Conservation (phyloP, 1,139 yeast genomes). For the Suhomyces yuchorum region DNA sequence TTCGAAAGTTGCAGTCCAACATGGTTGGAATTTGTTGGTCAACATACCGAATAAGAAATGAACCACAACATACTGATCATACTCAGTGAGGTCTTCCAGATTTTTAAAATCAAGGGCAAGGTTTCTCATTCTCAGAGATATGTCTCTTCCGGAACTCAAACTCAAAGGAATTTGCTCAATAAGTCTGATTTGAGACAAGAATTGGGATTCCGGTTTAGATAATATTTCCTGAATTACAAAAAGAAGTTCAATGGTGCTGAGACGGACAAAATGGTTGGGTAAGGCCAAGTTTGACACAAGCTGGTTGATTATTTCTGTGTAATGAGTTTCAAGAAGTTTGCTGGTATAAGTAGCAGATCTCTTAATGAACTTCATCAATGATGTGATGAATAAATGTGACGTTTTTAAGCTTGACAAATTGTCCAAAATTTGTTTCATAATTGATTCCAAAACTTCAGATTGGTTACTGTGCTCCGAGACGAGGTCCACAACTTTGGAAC, state of each 20-base stretch:
- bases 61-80: conserved; percentile 48
- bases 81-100: conserved; percentile 32
- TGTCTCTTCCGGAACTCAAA: conserved; percentile 72
- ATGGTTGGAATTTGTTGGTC: conserved; percentile 78
- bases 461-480: conserved; percentile 15
- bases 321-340: conserved; percentile 1
- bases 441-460: not conserved
- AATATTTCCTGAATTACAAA: conserved; percentile 29
- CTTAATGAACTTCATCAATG: conserved; percentile 22
- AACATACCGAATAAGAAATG: conserved; percentile 72
- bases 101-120: conserved; percentile 53
- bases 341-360: conserved; percentile 4
- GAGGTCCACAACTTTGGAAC: conserved; percentile 18
- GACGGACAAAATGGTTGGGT: conserved; percentile 52
- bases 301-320: conserved; percentile 5
- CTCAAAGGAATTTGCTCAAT: conserved; percentile 76
- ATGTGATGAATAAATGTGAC: conserved; percentile 26
- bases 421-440: conserved; percentile 8
- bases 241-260: conserved; percentile 45
- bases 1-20: conserved; percentile 77
- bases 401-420: conserved; percentile 20
- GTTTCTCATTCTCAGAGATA: conserved; percentile 67
- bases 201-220: conserved; percentile 33
- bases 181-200: conserved; percentile 47
- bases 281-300: conserved; percentile 41